Evolutionary conservation across 164 flowering plant species (phyloP).

Genomic region (Taxillus chinensis): DNA sequence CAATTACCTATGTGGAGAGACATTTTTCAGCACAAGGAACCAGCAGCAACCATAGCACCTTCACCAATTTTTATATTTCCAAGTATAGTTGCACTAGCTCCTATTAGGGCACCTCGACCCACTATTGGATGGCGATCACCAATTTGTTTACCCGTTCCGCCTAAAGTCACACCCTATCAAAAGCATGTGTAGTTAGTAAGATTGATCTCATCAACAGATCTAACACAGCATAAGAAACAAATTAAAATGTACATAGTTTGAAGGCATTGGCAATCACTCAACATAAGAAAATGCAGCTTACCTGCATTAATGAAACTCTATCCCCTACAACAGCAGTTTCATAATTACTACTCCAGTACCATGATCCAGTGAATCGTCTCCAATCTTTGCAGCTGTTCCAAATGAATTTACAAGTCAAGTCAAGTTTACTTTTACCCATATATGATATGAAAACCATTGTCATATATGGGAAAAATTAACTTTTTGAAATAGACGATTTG

Average conservation of each 20-base stretch:
- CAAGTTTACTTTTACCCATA: neutral
- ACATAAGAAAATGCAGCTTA: constrained; percentile 11
- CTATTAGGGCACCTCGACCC: constrained; percentile 65
- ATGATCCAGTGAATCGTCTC: constrained; percentile 71
- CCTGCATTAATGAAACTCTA: constrained; percentile 87
- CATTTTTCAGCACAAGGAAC: constrained; percentile 72
- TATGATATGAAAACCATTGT: neutral
- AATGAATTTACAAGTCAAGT: neutral
- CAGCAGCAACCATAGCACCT: constrained; percentile 86
- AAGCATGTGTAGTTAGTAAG: neutral
- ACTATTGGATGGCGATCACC: constrained; percentile 87
- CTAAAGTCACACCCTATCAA: constrained; percentile 67
- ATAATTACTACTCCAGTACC: constrained; percentile 80
- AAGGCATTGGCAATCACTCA: too few relatives aligned
- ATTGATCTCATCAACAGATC: too few relatives aligned
- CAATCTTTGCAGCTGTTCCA: constrained; percentile 72
- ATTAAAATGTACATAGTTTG: too few relatives aligned
- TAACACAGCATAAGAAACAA: too few relatives aligned
- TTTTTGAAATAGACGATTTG: too few relatives aligned
- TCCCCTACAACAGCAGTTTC: constrained; percentile 88
- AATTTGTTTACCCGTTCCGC: constrained; percentile 64
- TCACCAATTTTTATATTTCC: constrained; percentile 77
- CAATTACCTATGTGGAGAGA: constrained; percentile 62
- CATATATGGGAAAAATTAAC: neutral
- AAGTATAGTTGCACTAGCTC: constrained; percentile 64